phyloP scores from a whole-genome alignment of 1,284 basidiomycete genomes.

The Leccinum fuscescens region DNA sequence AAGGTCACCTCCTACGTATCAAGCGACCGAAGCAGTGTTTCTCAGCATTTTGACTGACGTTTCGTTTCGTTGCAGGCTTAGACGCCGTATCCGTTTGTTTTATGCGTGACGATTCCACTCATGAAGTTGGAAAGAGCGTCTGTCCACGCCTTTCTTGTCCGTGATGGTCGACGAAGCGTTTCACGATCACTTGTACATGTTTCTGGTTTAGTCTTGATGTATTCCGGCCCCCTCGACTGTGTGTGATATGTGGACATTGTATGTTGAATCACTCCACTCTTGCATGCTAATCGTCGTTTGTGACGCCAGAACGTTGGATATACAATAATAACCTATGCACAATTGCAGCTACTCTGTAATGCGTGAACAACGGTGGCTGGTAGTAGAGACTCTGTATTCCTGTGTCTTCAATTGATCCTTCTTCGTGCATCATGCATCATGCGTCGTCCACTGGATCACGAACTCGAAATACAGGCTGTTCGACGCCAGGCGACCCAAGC shows the following conservation, averaged over 20 bases:
- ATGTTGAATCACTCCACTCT: constrained; percentile 1
- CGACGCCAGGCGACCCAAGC: background rate
- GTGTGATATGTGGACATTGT: constrained; percentile 1
- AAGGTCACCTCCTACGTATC: constrained; percentile 3
- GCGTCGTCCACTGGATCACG: background rate
- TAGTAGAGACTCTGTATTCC: background rate
- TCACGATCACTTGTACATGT: background rate
- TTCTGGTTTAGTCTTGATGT: constrained; percentile 1
- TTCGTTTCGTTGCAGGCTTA: constrained; percentile 9
- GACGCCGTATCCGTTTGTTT: background rate
- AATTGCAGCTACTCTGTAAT: background rate
- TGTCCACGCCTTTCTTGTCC: background rate
- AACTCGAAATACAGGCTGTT: background rate
- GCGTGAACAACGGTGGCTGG: background rate
- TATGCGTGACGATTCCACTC: background rate
- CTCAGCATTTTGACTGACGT: background rate
- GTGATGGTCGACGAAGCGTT: background rate
- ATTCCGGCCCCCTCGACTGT: background rate
- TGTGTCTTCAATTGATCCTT: no score
- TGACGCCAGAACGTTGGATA: constrained; percentile 1
- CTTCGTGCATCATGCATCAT: no score
- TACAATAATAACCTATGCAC: background rate
- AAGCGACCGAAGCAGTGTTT: background rate
- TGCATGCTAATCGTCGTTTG: constrained; percentile 1
- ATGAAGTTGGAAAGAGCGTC: background rate